Evolutionary conservation across 257 asterid species (phyloP).

Genomic region (Przewalskia tangutica): DNA sequence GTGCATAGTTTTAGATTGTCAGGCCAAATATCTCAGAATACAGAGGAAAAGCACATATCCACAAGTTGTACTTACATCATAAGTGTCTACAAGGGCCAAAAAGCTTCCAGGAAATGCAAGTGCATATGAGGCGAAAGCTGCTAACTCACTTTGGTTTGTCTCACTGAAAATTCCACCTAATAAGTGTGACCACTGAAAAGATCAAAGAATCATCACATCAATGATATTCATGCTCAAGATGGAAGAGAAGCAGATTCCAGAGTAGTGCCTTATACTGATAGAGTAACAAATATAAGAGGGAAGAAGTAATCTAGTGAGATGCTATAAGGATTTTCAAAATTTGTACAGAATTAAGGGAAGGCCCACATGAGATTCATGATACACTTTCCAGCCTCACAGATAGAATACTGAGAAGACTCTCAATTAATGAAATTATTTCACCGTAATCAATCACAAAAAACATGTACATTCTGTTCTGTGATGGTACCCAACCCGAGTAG

Average conservation of each 20-base stretch:
- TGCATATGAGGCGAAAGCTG: constrained; percentile 84
- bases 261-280: background rate
- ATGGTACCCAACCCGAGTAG: background rate
- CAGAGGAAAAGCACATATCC: background rate
- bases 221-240: background rate
- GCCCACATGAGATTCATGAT: background rate
- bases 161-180: constrained; percentile 64
- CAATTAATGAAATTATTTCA: background rate
- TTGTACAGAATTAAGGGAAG: background rate
- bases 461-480: background rate
- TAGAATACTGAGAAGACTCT: background rate
- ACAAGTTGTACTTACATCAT: constrained; percentile 57
- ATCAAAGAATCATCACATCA: constrained; percentile 6
- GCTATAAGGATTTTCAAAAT: background rate
- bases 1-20: background rate
- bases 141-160: constrained; percentile 88
- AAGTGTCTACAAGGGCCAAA: constrained; percentile 91
- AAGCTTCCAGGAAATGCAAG: constrained; percentile 81
- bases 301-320: background rate
- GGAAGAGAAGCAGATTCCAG: background rate
- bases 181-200: constrained; percentile 37
- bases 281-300: background rate
- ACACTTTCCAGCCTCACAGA: background rate
- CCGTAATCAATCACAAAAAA: background rate
- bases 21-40: background rate